phyloP scores from a whole-genome alignment of 108 stramenopile genomes.

The Nitzschia sp. region DNA sequence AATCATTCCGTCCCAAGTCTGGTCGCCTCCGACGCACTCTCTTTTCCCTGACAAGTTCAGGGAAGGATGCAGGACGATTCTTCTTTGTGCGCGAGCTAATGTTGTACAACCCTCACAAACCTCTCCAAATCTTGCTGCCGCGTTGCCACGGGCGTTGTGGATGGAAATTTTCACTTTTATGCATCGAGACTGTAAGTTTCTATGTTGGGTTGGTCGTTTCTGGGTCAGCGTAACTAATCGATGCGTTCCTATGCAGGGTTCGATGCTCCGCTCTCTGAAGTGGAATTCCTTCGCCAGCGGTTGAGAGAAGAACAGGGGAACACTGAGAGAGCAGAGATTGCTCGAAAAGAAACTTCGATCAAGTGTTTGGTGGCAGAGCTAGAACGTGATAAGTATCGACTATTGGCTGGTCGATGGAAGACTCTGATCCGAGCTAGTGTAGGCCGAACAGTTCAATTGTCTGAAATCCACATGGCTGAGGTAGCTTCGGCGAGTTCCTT shows the following conservation, averaged over 20 bases:
- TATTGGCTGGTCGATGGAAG: slow-evolving; percentile 67
- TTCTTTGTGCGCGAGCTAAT: slow-evolving; percentile 71
- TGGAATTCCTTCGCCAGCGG: slow-evolving; percentile 56
- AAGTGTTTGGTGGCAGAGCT: slow-evolving; percentile 47
- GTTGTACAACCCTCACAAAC: slow-evolving; percentile 39
- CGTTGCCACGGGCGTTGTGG: slow-evolving; percentile 74
- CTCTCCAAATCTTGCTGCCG: slow-evolving; percentile 61
- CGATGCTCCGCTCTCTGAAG: slow-evolving; percentile 58
- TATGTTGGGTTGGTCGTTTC: not conserved
- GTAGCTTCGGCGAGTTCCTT: slow-evolving; percentile 14
- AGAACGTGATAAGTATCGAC: slow-evolving; percentile 56
- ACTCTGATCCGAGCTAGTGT: slow-evolving; percentile 44
- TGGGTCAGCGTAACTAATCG: not conserved
- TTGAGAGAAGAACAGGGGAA: slow-evolving; percentile 69
- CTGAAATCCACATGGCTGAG: slow-evolving; percentile 28
- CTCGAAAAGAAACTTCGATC: slow-evolving; percentile 55
- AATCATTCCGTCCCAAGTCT: slow-evolving; percentile 68
- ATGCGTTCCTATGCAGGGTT: slow-evolving; percentile 57
- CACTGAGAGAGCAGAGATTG: slow-evolving; percentile 48
- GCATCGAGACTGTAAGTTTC: slow-evolving; percentile 71
- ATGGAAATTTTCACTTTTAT: slow-evolving; percentile 80
- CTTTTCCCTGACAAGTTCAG: slow-evolving; percentile 66
- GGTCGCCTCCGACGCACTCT: slow-evolving; percentile 60
- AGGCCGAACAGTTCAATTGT: slow-evolving; percentile 6
- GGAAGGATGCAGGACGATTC: slow-evolving; percentile 48